These are phyloP conservation scores for Rhodosporidiobolus sp. DNA, from an alignment of 768 basidiomycete species.

Conservation along the genomic window DNA sequence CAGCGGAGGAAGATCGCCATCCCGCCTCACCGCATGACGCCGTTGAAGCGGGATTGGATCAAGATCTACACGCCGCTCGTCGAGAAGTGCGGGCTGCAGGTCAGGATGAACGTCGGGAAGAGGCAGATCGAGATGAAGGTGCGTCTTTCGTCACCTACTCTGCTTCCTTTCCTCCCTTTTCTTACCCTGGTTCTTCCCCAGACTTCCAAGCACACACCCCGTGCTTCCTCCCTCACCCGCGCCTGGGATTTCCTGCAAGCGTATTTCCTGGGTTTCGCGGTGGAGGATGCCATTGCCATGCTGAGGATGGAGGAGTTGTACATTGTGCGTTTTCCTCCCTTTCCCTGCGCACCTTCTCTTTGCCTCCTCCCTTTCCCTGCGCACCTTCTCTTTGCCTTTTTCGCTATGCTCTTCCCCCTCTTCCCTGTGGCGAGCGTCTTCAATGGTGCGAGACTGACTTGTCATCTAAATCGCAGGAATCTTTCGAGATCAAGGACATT, in stretches of 20 bases:
- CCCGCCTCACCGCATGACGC: constrained; percentile 96
- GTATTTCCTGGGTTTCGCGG: constrained; percentile 88
- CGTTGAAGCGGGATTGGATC: constrained; percentile 92
- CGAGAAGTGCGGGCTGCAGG: constrained; percentile 89
- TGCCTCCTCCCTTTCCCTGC: no score
- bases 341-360: no score
- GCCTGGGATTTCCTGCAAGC: constrained; percentile 97
- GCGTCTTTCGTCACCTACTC: constrained; percentile 46
- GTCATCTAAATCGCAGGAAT: constrained; percentile 29
- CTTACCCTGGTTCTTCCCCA: constrained; percentile 26
- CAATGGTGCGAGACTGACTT: no score
- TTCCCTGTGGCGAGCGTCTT: neutral
- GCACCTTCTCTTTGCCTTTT: no score
- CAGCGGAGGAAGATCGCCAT: constrained; percentile 86
- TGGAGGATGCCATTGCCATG: constrained; percentile 95
- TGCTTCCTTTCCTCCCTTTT: neutral
- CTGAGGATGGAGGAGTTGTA: constrained; percentile 94
- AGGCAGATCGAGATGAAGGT: constrained; percentile 90
- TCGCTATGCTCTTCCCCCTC: no score
- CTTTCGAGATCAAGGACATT: constrained; percentile 95
- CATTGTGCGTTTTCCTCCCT: constrained; percentile 64
- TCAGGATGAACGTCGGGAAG: constrained; percentile 91
- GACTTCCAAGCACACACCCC: constrained; percentile 75
- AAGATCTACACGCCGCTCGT: constrained; percentile 92
- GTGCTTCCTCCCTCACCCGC: constrained; percentile 70